phyloP scores from a whole-genome alignment of 768 basidiomycete genomes.

The Agrocybe chaxingu region DNA sequence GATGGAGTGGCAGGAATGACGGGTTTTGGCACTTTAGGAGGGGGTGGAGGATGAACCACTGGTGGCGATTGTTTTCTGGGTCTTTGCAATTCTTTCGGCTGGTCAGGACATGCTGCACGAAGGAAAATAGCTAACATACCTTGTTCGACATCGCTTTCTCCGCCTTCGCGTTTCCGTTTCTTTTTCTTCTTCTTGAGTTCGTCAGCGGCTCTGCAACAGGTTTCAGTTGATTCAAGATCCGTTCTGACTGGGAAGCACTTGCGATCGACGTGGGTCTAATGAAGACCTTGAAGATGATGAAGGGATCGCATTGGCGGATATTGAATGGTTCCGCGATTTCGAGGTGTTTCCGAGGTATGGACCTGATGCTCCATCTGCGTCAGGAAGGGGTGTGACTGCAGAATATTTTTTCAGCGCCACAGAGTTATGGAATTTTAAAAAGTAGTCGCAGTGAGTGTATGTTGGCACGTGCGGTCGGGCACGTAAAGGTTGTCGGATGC shows the following conservation, averaged over 20 bases:
- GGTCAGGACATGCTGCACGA: conserved; percentile 1
- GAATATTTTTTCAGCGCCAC: neutral
- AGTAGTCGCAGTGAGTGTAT: no score
- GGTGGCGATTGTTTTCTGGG: conserved; percentile 61
- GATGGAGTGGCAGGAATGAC: conserved; percentile 36
- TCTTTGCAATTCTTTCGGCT: conserved; percentile 43
- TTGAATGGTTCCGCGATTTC: conserved; percentile 47
- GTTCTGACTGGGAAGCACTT: conserved; percentile 21
- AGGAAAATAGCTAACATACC: conserved; percentile 32
- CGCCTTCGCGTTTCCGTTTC: conserved; percentile 77
- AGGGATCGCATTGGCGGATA: conserved; percentile 40
- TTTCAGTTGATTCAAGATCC: conserved; percentile 5
- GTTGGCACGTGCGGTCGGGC: no score
- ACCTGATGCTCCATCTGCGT: conserved; percentile 46
- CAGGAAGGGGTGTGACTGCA: conserved; percentile 40
- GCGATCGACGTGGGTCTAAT: conserved; percentile 63
- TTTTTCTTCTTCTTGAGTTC: conserved; percentile 79
- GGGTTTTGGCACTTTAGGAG: conserved; percentile 57
- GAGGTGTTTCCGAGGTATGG: conserved; percentile 27
- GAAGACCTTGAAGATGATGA: conserved; percentile 52
- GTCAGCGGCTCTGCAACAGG: conserved; percentile 28
- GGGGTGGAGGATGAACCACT: conserved; percentile 32
- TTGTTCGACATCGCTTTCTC: conserved; percentile 68
- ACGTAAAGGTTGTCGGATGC: no score
- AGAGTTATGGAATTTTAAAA: neutral